Conservation (phyloP, 2,329 filamentous ascomycete genomes). For the Curvularia verruculosa region DNA sequence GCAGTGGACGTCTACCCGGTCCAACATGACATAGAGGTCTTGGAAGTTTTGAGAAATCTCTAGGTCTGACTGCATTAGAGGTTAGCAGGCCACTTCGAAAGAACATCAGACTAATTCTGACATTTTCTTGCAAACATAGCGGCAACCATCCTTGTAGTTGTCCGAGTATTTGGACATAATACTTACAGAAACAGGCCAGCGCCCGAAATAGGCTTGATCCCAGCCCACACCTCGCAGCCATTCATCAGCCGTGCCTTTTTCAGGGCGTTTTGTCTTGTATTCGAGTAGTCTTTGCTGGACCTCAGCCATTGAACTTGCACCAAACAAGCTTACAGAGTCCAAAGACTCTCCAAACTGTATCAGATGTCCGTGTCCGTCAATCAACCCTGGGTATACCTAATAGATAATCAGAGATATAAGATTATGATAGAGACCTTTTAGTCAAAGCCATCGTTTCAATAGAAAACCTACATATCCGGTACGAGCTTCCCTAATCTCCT, state of each 20-base stretch:
- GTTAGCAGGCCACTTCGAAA: constrained; percentile 3
- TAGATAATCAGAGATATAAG: no score
- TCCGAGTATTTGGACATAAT: background rate
- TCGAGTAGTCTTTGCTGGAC: constrained; percentile 59
- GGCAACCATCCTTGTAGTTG: background rate
- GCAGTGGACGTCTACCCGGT: constrained; percentile 73
- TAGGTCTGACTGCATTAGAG: constrained; percentile 59
- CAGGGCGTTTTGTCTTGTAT: constrained; percentile 60
- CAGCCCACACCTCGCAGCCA: constrained; percentile 74
- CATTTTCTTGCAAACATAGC: no score
- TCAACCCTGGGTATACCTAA: constrained; percentile 64
- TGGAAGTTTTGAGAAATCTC: constrained; percentile 59
- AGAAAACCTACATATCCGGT: constrained; percentile 55
- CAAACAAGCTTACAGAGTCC: constrained; percentile 69
- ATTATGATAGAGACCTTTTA: no score
- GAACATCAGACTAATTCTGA: background rate
- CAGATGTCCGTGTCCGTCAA: constrained; percentile 74
- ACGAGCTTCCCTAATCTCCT: constrained; percentile 21
- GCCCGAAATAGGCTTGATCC: constrained; percentile 71
- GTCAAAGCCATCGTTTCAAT: no score
- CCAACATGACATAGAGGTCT: constrained; percentile 69
- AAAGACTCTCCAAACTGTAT: constrained; percentile 71
- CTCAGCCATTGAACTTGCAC: constrained; percentile 61
- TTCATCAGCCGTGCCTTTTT: constrained; percentile 59
- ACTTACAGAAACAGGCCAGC: constrained; percentile 67